Evolutionary conservation across 106 monocot genomes (phyloP).

Genomic region (Apostasia ramifera): DNA sequence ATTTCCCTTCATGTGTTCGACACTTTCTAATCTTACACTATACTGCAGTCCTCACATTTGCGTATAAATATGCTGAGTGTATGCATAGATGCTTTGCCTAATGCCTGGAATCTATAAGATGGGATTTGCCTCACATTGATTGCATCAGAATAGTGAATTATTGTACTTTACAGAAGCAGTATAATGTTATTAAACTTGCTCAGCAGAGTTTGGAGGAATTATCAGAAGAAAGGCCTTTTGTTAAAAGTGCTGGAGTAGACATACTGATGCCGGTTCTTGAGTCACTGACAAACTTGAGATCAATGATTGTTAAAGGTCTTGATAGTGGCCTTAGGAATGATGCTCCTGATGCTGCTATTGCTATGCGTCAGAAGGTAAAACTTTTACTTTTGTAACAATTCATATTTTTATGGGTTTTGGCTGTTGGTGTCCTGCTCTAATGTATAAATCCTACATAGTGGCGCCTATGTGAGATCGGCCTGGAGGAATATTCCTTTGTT

Average conservation of each 20-base stretch:
- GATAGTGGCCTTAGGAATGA: conserved; percentile 96
- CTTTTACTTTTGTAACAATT: neutral
- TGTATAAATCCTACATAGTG: conserved; percentile 40
- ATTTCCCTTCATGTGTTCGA: too few relatives aligned
- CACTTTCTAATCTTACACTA: too few relatives aligned
- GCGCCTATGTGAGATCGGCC: conserved; percentile 92
- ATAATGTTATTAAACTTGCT: neutral
- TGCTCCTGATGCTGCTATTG: conserved; percentile 90
- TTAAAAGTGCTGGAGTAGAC: conserved; percentile 17
- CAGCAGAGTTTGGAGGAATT: conserved; percentile 66
- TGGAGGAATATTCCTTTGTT: conserved; percentile 95
- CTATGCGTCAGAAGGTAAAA: conserved; percentile 89
- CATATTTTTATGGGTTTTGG: neutral
- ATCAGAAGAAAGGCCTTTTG: conserved; percentile 19
- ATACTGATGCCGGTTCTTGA: conserved; percentile 46
- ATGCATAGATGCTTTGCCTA: too few relatives aligned
- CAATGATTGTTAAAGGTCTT: conserved; percentile 64
- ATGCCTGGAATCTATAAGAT: too few relatives aligned
- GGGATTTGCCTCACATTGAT: neutral
- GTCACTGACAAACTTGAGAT: conserved; percentile 60
- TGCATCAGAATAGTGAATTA: neutral
- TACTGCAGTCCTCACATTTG: too few relatives aligned
- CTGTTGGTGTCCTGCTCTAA: conserved; percentile 1
- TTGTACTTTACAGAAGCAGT: neutral
- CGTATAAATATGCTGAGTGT: too few relatives aligned